These are phyloP conservation scores for Microdochium nivale DNA, from an alignment of 2,329 filamentous ascomycete species.

Conservation along the genomic window DNA sequence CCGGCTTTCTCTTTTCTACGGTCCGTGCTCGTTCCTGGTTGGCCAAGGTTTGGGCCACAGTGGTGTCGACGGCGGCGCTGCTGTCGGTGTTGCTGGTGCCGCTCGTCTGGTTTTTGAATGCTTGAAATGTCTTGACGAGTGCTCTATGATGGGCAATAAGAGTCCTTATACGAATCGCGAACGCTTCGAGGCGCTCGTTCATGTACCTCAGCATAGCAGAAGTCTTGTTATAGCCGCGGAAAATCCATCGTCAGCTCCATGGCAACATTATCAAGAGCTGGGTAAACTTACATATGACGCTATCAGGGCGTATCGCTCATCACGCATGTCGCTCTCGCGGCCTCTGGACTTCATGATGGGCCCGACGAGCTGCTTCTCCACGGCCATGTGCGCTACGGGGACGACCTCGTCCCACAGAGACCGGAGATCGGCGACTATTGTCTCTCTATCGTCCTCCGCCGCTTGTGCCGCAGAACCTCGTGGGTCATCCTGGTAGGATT, in stretches of 20 bases:
- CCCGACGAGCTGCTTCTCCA: slow-evolving; percentile 18
- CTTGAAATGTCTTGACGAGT: slow-evolving; percentile 2
- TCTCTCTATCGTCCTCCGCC: slow-evolving; percentile 11
- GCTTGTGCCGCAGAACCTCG: slow-evolving; percentile 1
- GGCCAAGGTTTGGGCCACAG: not conserved
- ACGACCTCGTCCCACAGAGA: slow-evolving; percentile 24
- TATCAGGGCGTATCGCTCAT: slow-evolving; percentile 3
- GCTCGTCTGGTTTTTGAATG: slow-evolving; percentile 4
- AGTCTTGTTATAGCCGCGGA: slow-evolving; percentile 7
- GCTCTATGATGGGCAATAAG: slow-evolving; percentile 13
- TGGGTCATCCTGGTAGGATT: slow-evolving; percentile 4
- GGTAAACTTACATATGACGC: slow-evolving; percentile 8
- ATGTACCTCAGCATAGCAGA: slow-evolving; percentile 13
- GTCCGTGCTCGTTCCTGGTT: too few species aligned
- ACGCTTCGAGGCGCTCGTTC: slow-evolving; percentile 13
- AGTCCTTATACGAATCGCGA: slow-evolving; percentile 9
- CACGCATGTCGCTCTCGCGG: slow-evolving; percentile 1
- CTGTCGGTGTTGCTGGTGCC: not conserved
- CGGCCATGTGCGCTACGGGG: slow-evolving; percentile 23
- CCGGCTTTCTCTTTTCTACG: not conserved
- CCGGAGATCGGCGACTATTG: slow-evolving; percentile 18
- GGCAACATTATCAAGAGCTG: not conserved
- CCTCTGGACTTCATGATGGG: slow-evolving; percentile 11
- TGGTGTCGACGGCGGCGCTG: not conserved
- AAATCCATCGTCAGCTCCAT: not conserved